Conservation (phyloP, 352 stramenopile genomes). For the Globisporangium cederbergense region DNA sequence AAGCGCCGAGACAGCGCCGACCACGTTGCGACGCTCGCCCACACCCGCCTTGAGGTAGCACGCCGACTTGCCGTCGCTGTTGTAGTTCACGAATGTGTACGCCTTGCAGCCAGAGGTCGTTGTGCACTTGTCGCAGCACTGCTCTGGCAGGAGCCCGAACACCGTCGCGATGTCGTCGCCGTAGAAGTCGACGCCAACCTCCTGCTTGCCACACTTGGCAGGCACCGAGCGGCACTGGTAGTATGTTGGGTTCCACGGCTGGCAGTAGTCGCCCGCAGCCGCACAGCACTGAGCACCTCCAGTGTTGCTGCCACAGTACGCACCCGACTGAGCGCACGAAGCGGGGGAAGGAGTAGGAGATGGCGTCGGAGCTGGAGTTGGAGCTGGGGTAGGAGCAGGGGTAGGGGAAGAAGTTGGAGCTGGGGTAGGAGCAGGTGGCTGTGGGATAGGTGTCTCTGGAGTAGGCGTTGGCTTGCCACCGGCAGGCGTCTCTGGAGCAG, state of each 20-base stretch:
- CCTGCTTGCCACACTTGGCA: neutral
- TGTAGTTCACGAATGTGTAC: neutral
- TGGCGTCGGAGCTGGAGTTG: neutral
- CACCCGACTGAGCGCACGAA: neutral
- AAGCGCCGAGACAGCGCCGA: neutral
- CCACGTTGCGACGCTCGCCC: neutral
- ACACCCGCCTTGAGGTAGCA: neutral
- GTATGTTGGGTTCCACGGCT: conserved; percentile 27
- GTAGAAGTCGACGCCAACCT: neutral
- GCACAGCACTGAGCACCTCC: conserved; percentile 4
- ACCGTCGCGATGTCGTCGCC: neutral
- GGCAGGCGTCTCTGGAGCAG: no score
- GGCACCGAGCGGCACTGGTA: conserved; percentile 25
- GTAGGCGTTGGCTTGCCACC: no score
- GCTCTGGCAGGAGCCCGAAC: neutral
- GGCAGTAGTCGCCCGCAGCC: conserved; percentile 18
- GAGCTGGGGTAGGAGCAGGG: no score
- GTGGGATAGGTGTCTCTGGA: no score
- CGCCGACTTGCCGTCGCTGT: neutral
- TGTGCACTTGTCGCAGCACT: neutral
- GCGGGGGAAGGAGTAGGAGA: neutral
- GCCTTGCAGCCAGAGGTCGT: neutral
- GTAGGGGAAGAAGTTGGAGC: no score
- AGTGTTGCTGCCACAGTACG: neutral
- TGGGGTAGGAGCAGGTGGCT: no score